phyloP scores from a whole-genome alignment of 352 stramenopile species.

The Elongisporangium anandrum region DNA sequence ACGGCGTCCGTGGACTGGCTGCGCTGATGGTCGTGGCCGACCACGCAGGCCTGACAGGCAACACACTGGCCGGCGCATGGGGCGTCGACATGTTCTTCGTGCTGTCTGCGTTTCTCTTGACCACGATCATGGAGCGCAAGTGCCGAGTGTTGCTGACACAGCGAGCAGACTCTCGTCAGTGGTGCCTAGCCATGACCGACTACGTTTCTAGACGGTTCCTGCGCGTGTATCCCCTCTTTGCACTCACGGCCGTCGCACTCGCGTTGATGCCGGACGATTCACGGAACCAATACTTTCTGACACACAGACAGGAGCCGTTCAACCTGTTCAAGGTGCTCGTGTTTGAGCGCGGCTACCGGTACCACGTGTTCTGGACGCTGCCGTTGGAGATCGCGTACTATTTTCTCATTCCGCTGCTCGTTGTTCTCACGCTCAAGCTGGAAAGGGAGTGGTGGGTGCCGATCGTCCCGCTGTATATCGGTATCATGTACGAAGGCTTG shows the following conservation, averaged over 20 bases:
- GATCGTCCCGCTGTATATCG: constrained; percentile 18
- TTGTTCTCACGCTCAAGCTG: constrained; percentile 17
- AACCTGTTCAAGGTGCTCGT: constrained; percentile 31
- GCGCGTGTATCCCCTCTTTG: constrained; percentile 29
- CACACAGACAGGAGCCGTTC: constrained; percentile 14
- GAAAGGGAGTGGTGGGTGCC: constrained; percentile 25
- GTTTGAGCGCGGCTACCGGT: constrained; percentile 27
- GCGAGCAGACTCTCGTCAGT: constrained; percentile 14
- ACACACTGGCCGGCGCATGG: constrained; percentile 6
- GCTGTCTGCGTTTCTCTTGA: constrained; percentile 38
- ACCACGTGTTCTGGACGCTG: constrained; percentile 53
- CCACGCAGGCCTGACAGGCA: constrained; percentile 17
- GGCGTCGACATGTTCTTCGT: constrained; percentile 38
- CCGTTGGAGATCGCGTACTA: constrained; percentile 48
- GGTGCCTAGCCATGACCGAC: constrained; percentile 16
- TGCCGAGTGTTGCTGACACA: constrained; percentile 17
- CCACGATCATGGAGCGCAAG: constrained; percentile 36
- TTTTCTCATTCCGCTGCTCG: constrained; percentile 32
- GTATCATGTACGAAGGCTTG: constrained; percentile 19
- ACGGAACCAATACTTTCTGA: constrained; percentile 22
- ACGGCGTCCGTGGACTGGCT: constrained; percentile 33
- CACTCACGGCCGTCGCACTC: constrained; percentile 13
- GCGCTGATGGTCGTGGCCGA: constrained; percentile 25
- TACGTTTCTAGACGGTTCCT: constrained; percentile 39
- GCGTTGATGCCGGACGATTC: constrained; percentile 23